Evolutionary conservation across 805 yeast species (phyloP), one percentile per base, ranked within the genome.

Genomic region (Kazachstania kunashirensis): DNA sequence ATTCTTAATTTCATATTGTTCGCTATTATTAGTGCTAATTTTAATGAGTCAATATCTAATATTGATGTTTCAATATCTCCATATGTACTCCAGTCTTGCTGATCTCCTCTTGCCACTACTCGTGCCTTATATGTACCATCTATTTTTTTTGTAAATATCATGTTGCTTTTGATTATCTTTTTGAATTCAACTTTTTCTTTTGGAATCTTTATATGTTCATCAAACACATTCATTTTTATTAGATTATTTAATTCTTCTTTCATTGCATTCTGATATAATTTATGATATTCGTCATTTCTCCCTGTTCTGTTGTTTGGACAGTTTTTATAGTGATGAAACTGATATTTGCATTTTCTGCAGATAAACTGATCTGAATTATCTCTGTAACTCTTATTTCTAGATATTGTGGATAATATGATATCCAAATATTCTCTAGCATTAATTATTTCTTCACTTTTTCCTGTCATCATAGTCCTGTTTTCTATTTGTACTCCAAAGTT

Each of bases 191-290:
- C 25, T 12, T 34, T 16, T 5, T 19, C 13, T 20, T 20, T 31
- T 1, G 32, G 31, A 17, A 34, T 21, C 17, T 24, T 27, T 8
- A 34, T 31, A 3, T 33, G n/a, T 9, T 16, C 18, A 26, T 40
- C 42, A 24, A 34, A 27, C 5, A 40, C 44, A 8, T 23, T 20
- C 44, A 34, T 40, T 8, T 25, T 14, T 4, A 37, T 29, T 10
- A 43, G 24, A 24, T 37, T 40, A 12, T 43, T 11, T 10, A 37
- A 8, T 28, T 43, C 44, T n/a, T 40, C 18, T 4, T 29, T 5
- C 5, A 12, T 11, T 12, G 21, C 31, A 11, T 29, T n/a, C n/a
- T 29, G 23, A 18, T 11, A 29, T 29, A 8, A 8, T 12, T n/a
- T n/a, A n/a, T n/a, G n/a, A n/a, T n/a, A n/a, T n/a, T n/a, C n/a